Evolutionary conservation across 257 asterid genomes (phyloP).

Genomic region (Nicotiana benthamiana): DNA sequence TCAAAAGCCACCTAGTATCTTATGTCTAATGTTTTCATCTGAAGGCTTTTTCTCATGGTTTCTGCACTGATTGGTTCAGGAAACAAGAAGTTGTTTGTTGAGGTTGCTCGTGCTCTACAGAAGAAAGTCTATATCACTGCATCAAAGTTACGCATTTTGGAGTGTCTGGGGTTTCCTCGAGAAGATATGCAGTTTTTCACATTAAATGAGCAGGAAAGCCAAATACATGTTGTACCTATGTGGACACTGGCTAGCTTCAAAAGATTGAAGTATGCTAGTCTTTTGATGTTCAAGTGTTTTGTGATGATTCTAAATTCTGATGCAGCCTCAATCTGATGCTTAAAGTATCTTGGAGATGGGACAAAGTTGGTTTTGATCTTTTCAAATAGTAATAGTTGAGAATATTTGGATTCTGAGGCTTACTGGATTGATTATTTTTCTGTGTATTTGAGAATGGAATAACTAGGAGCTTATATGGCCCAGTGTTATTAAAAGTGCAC

Average conservation of each 20-base stretch:
- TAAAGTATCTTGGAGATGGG: neutral
- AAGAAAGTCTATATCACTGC: constrained; percentile 73
- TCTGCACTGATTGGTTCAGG: constrained; percentile 35
- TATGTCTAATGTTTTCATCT: neutral
- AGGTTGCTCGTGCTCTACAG: constrained; percentile 76
- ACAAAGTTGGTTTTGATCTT: neutral
- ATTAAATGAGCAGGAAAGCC: constrained; percentile 73
- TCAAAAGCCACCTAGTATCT: neutral
- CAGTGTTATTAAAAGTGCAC: too few species aligned
- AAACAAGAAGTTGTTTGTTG: constrained; percentile 77
- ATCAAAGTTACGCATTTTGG: constrained; percentile 68
- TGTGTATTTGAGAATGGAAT: too few species aligned
- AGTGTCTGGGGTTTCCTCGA: constrained; percentile 57
- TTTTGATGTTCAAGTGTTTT: neutral
- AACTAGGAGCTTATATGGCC: too few species aligned
- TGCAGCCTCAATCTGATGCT: neutral
- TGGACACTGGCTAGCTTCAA: constrained; percentile 85
- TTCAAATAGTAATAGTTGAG: too few species aligned
- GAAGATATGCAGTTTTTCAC: constrained; percentile 92
- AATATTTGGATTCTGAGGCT: too few species aligned
- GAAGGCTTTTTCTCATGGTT: neutral
- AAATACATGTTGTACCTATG: constrained; percentile 93
- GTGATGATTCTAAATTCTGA: constrained; percentile 5
- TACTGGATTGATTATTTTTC: too few species aligned
- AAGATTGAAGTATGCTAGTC: constrained; percentile 54